These are phyloP conservation scores for Chlamydomonas sp. DNA, from an alignment of 139 green algal species.

Conservation along the genomic window DNA sequence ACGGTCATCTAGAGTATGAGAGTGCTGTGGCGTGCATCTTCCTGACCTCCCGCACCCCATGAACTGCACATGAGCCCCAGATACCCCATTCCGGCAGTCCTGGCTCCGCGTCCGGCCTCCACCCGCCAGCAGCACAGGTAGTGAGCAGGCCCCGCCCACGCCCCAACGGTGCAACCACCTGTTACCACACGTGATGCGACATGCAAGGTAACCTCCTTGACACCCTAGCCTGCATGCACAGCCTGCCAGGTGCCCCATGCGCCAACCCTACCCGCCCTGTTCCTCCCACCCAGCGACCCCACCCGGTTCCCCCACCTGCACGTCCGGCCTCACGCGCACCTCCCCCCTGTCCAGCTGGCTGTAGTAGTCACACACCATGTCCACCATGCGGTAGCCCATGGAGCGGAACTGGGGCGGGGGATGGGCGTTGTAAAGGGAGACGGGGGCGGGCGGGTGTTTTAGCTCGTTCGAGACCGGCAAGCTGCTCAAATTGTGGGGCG, in stretches of 20 bases:
- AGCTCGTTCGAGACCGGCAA: too few species aligned
- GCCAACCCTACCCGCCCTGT: too few species aligned
- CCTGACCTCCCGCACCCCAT: too few species aligned
- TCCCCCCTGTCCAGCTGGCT: background rate
- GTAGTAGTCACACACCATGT: conserved; percentile 78
- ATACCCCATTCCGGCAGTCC: too few species aligned
- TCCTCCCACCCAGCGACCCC: too few species aligned
- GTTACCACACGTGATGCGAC: background rate
- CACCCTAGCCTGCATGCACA: background rate
- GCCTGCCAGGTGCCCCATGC: background rate
- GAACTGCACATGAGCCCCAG: too few species aligned
- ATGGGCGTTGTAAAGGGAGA: background rate
- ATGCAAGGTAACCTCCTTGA: background rate
- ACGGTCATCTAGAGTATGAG: too few species aligned
- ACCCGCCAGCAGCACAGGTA: background rate
- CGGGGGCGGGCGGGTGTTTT: too few species aligned
- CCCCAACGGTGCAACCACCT: background rate
- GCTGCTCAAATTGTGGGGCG: too few species aligned
- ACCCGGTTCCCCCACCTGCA: conserved; percentile 39
- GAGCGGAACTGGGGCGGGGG: conserved; percentile 61
- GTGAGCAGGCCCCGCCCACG: background rate
- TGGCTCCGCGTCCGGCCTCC: too few species aligned
- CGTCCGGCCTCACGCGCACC: conserved; percentile 50
- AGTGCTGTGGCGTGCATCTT: too few species aligned
- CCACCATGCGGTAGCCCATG: conserved; percentile 70